These are phyloP conservation scores for Sisymbrium altissimum DNA, from an alignment of 345 rosid genomes.

Conservation along the genomic window DNA sequence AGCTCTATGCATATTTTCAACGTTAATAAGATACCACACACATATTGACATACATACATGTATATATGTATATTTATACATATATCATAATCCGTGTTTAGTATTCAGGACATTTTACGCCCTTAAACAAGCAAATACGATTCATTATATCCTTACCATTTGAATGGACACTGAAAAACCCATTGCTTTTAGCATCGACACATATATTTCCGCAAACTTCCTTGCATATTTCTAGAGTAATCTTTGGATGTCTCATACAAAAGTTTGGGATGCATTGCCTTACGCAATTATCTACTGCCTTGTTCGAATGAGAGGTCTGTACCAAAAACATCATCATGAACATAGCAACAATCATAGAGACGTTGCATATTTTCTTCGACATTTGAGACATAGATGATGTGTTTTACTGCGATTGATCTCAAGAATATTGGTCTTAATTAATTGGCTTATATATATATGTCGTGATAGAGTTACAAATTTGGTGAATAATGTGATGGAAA, in stretches of 20 bases:
- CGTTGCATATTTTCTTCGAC: not conserved
- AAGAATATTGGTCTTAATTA: not conserved
- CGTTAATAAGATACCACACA: too few species aligned
- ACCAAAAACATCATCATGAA: not conserved
- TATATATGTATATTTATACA: too few species aligned
- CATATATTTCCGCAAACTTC: slow-evolving; percentile 2
- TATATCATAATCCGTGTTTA: not conserved
- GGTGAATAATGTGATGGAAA: not conserved
- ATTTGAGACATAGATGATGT: not conserved
- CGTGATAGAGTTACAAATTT: not conserved
- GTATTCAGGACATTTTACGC: not conserved
- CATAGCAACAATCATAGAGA: not conserved
- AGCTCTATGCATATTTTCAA: not conserved
- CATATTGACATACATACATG: too few species aligned
- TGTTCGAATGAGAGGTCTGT: not conserved
- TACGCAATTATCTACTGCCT: not conserved
- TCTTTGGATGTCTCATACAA: slow-evolving; percentile 4
- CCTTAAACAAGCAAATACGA: not conserved
- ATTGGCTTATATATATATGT: not conserved
- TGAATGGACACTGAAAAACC: not conserved
- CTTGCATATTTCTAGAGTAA: not conserved
- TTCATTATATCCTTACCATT: not conserved
- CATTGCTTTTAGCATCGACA: not conserved
- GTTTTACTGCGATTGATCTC: not conserved
- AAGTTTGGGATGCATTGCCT: slow-evolving; percentile 12